Evolutionary conservation across 345 rosid species (phyloP).

Genomic region (Eucalyptus cladocalyx): DNA sequence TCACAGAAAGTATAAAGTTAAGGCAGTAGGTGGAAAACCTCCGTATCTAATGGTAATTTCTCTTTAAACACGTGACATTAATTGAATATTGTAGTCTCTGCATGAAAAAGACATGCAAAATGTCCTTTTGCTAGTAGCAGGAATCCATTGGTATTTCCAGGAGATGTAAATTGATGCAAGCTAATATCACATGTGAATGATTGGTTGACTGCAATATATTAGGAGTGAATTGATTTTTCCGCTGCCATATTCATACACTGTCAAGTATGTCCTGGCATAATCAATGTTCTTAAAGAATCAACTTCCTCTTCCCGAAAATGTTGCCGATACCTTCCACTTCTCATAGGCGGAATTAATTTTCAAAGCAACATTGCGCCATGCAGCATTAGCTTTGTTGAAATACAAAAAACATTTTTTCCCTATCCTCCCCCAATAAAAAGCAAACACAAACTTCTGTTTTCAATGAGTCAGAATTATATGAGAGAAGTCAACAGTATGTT

Average conservation of each 20-base stretch:
- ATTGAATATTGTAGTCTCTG: not conserved
- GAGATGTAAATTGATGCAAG: not conserved
- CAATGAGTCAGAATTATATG: not conserved
- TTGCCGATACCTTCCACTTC: not conserved
- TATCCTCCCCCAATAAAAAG: not conserved
- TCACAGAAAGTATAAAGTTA: constrained; percentile 30
- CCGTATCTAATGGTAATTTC: constrained; percentile 51
- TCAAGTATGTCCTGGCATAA: not conserved
- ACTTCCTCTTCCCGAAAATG: not conserved
- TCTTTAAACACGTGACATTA: not conserved
- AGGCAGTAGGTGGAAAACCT: constrained; percentile 50
- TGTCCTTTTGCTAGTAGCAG: not conserved
- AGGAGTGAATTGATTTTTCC: not conserved
- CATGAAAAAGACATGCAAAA: not conserved
- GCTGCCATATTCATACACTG: not conserved
- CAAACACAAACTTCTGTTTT: not conserved
- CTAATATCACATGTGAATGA: not conserved
- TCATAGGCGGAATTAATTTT: not conserved
- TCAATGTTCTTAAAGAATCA: not conserved
- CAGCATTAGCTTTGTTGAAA: not conserved
- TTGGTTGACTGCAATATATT: not conserved
- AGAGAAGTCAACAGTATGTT: not conserved
- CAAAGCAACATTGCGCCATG: not conserved
- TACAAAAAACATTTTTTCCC: not conserved
- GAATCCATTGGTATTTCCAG: not conserved